Conservation (phyloP, 345 rosid species). For the Salix exigua region DNA sequence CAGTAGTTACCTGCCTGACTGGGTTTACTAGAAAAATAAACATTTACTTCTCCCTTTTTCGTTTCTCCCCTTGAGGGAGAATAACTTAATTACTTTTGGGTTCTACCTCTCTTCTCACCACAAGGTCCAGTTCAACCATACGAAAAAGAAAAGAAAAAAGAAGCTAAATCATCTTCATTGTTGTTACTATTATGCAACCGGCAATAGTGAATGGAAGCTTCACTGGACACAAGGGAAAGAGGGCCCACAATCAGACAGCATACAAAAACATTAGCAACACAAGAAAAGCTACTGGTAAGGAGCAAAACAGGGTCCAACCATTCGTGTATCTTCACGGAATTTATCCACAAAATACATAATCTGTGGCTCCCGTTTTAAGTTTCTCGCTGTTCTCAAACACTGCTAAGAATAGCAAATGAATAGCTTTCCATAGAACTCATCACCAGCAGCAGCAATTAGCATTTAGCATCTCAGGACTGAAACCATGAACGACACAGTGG, state of each 20-base stretch:
- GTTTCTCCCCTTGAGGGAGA: background rate
- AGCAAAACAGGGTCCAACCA: slow-evolving; percentile 23
- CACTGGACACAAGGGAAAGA: background rate
- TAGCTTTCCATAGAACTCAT: background rate
- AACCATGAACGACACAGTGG: slow-evolving; percentile 63
- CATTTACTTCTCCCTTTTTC: background rate
- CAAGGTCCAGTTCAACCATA: background rate
- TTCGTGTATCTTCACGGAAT: slow-evolving; percentile 4
- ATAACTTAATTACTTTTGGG: background rate
- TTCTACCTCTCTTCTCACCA: background rate
- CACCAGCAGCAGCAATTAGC: background rate
- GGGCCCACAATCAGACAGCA: background rate
- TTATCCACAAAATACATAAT: slow-evolving; percentile 29
- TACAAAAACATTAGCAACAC: background rate
- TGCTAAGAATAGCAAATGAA: background rate
- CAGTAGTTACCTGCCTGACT: background rate
- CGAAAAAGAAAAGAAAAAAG: no score
- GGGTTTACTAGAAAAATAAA: background rate
- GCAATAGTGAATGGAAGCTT: background rate
- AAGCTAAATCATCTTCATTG: background rate
- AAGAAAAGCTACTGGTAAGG: slow-evolving; percentile 18
- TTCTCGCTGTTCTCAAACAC: background rate
- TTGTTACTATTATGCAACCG: background rate
- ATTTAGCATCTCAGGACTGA: background rate
- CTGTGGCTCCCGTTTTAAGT: slow-evolving; percentile 39